Evolutionary conservation across 805 yeast genomes (phyloP).

Genomic region (Jamesozyma piceae): DNA sequence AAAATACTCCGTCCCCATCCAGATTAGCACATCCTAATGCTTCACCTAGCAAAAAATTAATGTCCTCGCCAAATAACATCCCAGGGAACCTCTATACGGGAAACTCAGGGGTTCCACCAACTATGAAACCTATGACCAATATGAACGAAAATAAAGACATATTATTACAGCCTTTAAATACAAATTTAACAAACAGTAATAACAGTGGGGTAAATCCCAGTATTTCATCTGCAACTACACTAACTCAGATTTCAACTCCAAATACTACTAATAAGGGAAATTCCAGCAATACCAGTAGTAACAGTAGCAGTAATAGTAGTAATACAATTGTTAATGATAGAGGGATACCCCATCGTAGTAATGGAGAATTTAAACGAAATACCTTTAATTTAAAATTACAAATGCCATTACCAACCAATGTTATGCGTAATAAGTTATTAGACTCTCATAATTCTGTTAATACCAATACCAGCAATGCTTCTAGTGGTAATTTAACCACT

Average conservation of each 20-base stretch:
- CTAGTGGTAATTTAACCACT: background rate
- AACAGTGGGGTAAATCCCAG: background rate
- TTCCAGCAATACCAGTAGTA: background rate
- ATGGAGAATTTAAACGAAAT: conserved; percentile 33
- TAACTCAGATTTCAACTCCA: background rate
- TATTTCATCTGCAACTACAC: background rate
- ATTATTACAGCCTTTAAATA: conserved; percentile 30
- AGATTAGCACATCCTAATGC: conserved; percentile 30
- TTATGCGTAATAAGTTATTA: conserved; percentile 24
- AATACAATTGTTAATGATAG: conserved; percentile 2
- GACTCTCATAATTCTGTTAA: conserved; percentile 10
- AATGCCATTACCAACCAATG: conserved; percentile 62
- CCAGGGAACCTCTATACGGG: background rate
- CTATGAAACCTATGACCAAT: conserved; percentile 29
- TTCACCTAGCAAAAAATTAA: conserved; percentile 14
- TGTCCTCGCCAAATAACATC: conserved; percentile 11
- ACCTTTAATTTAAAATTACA: conserved; percentile 55
- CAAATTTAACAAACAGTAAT: conserved; percentile 12
- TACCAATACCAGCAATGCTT: background rate
- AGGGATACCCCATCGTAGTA: conserved; percentile 20
- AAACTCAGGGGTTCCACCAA: conserved; percentile 30
- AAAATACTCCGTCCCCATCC: conserved; percentile 42
- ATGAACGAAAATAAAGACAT: conserved; percentile 19
- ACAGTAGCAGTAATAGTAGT: conserved; percentile 3
- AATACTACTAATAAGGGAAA: background rate